Base-by-base conservation (phyloP, 805 yeast genomes). In the Jamesozyma piceae region DNA sequence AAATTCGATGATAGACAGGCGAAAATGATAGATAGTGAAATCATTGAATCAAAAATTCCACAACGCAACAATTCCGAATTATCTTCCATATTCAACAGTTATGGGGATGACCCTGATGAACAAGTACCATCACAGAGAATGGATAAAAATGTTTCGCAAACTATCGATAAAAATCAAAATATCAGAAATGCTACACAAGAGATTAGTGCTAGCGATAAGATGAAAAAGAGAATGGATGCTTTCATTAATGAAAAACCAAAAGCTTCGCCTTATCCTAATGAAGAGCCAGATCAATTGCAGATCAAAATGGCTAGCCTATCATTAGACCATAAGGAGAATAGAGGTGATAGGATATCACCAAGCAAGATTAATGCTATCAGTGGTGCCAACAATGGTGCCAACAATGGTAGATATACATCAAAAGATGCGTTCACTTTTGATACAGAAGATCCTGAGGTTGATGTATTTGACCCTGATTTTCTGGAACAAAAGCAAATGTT, bases 391-490 rank as follows among this genome's bases (percentile, higher is more conserved):
- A 6, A 24, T 8, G 10, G 11, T 24, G 28, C 28, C 11, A 11
- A 8, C 6, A 24, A 24, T 24, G 11, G 11, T 24, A 6, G 10
- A 24, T 24, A 24, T 24, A 11, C 28, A 8, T 8, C 28, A 31
- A n/a, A 31, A 15, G 19, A 31, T 9, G 10, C 18, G 10, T 14
- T 17, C 9, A 5, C 5, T 4, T 31, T 31, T 31, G 34, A 15
- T 31, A 9, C 34, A 15, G 18, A 42, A 34, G 46, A 46, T 20
- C n/a, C n/a, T n/a, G n/a, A n/a, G n/a, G 45, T 39, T 8, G 54
- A 59, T 39, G 50, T 58, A 8, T 58, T 58, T 45, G 59, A 55
- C 39, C 57, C 60, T 5, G 58, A 52, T 39, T 53, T 45, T 32
- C 41, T 52, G 43, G 58, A 52, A 31, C 51, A 51, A 37, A 44